Evolutionary conservation across 352 stramenopile genomes (phyloP), one percentile per base, ranked within the genome.

Genomic region (Phytophthora cactorum): DNA sequence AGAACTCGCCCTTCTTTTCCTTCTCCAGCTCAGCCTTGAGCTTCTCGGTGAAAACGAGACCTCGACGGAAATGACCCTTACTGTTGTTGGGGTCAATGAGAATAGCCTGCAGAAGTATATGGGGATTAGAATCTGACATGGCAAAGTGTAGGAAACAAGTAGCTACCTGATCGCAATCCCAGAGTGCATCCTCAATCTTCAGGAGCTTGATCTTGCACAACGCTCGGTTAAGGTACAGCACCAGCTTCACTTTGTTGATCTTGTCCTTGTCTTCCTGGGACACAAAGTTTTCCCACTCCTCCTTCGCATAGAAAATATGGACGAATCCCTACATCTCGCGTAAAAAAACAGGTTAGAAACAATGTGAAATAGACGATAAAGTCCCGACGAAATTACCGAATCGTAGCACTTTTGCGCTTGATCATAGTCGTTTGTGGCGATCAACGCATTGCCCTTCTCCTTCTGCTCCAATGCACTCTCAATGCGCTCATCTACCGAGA

Each of bases 391-490:
- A 22, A 22, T 14, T 54, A 95, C 88, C 73, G 88, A 91, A 63
- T 96, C 88, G 68, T 96, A 96, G 65, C 87, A 86, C 62, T 92
- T 93, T 70, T 96, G 88, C 0, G 88, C 88, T 29, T 85, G 75
- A 31, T 86, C 86, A 57, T 90, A 96, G 17, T 96, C 78, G 46
- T 92, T 84, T 3, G 65, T 76, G 0, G 81, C 77, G 14, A 94
- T 85, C 17, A 88, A 66, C 11, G 69, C 72, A 44, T 96, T 96
- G 12, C 88, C 88, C 47, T 92, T 89, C 38, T 94, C 86, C 52
- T 96, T 96, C 52, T 90, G 78, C 52, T 93, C 84, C 52, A 87
- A 59, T 7, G 88, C 87, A 59, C 69, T 79, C 12, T 68, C 66
- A 53, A 94, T 76, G 12, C 88, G 84, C 32, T 94, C 88, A 57